Percentiles rank a stretch among this genome's conserved stretches.
These are phyloP conservation scores for Scutellaria minor DNA, from an alignment of 257 asterid species.

Conservation along the genomic window DNA sequence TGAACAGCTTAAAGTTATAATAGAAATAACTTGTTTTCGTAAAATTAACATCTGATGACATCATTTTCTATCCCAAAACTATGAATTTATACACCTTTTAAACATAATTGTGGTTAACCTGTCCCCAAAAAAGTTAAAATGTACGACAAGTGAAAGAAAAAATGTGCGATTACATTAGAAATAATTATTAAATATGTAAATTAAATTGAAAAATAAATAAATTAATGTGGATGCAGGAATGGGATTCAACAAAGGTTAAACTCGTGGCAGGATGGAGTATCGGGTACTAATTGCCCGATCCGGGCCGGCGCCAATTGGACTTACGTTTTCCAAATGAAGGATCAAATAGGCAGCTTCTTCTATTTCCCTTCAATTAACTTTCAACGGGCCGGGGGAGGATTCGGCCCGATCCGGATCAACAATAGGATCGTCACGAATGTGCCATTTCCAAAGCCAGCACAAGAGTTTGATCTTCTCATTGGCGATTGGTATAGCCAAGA, in stretches of 20 bases:
- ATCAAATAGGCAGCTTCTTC: slow-evolving; percentile 61
- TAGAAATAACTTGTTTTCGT: too few relatives aligned
- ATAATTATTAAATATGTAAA: not conserved
- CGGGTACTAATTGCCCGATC: slow-evolving; percentile 63
- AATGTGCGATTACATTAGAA: not conserved
- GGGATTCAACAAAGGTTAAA: slow-evolving; percentile 61
- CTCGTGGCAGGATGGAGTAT: slow-evolving; percentile 72
- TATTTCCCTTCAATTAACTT: slow-evolving; percentile 53
- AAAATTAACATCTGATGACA: too few relatives aligned
- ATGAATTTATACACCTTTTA: too few relatives aligned
- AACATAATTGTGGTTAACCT: too few relatives aligned
- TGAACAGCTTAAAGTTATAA: too few relatives aligned
- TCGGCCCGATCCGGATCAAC: slow-evolving; percentile 57
- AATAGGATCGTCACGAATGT: slow-evolving; percentile 36
- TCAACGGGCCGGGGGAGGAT: slow-evolving; percentile 61
- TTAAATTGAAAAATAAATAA: too few relatives aligned
- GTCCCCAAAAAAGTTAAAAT: too few relatives aligned
- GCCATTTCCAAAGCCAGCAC: slow-evolving; percentile 51
- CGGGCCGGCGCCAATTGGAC: slow-evolving; percentile 56
- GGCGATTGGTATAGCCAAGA: slow-evolving; percentile 69
- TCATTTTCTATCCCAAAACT: too few relatives aligned
- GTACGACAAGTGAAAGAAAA: not conserved
- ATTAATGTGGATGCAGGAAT: slow-evolving; percentile 39
- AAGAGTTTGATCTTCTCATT: slow-evolving; percentile 58
- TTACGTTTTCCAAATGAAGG: slow-evolving; percentile 58